Conservation (phyloP, 345 rosid genomes). For the Eucalyptus lansdowneana region DNA sequence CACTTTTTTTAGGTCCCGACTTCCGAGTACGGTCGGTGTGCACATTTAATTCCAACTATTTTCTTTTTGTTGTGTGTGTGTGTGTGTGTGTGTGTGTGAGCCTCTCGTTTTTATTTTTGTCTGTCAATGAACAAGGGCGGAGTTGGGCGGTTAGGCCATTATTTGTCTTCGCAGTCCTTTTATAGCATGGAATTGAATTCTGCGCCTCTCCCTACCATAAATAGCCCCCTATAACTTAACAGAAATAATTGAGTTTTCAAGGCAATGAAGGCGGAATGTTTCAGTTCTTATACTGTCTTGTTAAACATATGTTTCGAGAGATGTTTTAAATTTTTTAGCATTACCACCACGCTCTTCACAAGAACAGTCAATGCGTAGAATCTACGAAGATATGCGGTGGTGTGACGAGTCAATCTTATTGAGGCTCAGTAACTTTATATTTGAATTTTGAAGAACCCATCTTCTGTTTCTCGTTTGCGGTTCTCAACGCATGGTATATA, state of each 20-base stretch:
- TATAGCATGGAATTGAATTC: conserved; percentile 5
- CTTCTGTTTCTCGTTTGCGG: not conserved
- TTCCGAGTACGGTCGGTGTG: not conserved
- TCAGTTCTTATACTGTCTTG: not conserved
- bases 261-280: not conserved
- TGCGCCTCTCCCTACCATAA: not conserved
- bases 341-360: not conserved
- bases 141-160: not conserved
- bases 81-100: not conserved
- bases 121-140: not conserved
- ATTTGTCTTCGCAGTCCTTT: not conserved
- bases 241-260: not conserved
- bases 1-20: not conserved
- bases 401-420: not conserved
- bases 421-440: not conserved
- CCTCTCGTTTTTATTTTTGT: not conserved
- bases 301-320: not conserved
- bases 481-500: not conserved
- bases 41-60: not conserved
- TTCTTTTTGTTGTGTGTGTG: not conserved
- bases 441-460: not conserved
- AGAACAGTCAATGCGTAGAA: not conserved
- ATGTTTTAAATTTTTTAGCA: not conserved
- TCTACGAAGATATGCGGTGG: not conserved
- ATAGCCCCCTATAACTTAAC: not conserved